These are phyloP conservation scores for Mycena citricolor DNA, from an alignment of 1,284 basidiomycete species.

Conservation along the genomic window DNA sequence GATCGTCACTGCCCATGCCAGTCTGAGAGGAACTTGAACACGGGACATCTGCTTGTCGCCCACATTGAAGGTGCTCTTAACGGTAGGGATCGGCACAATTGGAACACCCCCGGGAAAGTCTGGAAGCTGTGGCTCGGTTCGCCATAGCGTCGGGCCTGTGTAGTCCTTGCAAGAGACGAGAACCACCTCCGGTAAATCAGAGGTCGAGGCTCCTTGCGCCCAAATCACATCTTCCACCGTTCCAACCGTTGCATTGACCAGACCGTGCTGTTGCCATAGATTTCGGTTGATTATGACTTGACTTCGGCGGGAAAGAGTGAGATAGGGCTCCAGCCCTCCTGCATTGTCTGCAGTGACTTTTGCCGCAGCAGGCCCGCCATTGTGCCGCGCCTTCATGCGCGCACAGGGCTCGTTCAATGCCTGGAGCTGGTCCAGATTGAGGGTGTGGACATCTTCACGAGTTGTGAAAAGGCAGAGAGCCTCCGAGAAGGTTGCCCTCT, in stretches of 20 bases:
- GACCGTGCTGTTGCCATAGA: conserved; percentile 11
- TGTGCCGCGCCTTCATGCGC: conserved; percentile 6
- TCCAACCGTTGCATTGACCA: conserved; percentile 9
- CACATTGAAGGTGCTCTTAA: conserved; percentile 4
- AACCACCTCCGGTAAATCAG: conserved; percentile 11
- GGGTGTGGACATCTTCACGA: conserved; percentile 1
- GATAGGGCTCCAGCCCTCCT: conserved; percentile 2
- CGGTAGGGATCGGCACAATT: conserved; percentile 10
- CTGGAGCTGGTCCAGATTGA: conserved; percentile 11
- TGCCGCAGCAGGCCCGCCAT: neutral
- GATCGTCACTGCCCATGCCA: conserved; percentile 6
- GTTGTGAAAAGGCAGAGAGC: conserved; percentile 12
- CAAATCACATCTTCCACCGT: conserved; percentile 7
- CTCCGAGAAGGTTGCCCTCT: conserved; percentile 6
- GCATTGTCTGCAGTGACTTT: conserved; percentile 7
- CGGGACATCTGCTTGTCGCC: neutral
- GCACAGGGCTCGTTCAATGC: conserved; percentile 13
- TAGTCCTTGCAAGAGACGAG: conserved; percentile 14
- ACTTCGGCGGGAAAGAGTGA: neutral
- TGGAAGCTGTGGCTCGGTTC: conserved; percentile 9
- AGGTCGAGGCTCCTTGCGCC: conserved; percentile 1
- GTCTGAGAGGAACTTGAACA: conserved; percentile 3
- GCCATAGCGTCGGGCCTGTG: conserved; percentile 14
- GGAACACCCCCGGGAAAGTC: conserved; percentile 14
- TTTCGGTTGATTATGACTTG: conserved; percentile 19